phyloP scores from a whole-genome alignment of 192 early-diverging fungal species.

The Backusella liffmaniae region DNA sequence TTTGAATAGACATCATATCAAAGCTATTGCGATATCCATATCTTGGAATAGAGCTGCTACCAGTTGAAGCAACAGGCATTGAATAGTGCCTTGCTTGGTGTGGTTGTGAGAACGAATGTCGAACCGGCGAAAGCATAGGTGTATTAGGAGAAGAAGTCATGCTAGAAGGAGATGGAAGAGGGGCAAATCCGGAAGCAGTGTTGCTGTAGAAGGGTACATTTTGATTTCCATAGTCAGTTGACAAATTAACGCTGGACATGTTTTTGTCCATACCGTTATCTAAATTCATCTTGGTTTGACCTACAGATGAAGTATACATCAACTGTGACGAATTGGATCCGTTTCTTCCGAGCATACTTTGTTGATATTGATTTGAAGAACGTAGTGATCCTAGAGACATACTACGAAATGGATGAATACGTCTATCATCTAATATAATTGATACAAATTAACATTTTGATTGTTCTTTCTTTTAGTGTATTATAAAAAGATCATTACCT shows the following conservation, averaged over 20 bases:
- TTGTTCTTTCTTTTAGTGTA: background rate
- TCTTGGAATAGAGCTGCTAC: background rate
- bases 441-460: background rate
- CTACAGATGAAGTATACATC: conserved; percentile 5
- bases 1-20: conserved; percentile 21
- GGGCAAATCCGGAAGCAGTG: background rate
- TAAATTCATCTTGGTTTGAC: conserved; percentile 5
- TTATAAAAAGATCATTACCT: background rate
- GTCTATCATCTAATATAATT: conserved; percentile 12
- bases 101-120: conserved; percentile 15
- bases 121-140: conserved; percentile 22
- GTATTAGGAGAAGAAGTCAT: conserved; percentile 25
- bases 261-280: background rate
- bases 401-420: conserved; percentile 22
- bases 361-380: background rate
- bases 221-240: conserved; percentile 3
- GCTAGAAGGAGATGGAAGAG: conserved; percentile 19
- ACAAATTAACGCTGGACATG: background rate
- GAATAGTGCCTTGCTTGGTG: conserved; percentile 20
- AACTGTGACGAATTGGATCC: background rate
- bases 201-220: conserved; percentile 6
- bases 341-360: background rate
- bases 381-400: conserved; percentile 26
- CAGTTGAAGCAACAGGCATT: conserved; percentile 8
- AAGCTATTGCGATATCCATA: conserved; percentile 14